Evolutionary conservation across 176 grass and related monocot species (phyloP), one percentile per base, ranked within the genome.

Genomic region (Raddia distichophylla): DNA sequence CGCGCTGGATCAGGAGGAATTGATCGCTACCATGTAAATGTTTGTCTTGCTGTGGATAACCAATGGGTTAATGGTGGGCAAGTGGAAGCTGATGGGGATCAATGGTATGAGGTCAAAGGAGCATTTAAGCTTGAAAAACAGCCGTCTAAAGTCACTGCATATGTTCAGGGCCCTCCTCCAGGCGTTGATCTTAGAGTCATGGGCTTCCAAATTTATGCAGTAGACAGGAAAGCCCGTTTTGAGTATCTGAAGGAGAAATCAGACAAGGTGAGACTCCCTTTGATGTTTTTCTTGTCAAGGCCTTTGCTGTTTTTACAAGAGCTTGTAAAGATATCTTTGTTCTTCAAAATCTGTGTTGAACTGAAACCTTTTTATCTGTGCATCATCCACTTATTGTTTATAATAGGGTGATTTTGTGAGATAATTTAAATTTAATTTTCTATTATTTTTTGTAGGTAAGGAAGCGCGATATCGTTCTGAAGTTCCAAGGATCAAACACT

Each of bases 31-130:
- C 83, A 93, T 60, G 91, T 99, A 62, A 99, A 99, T 45, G 87
- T 95, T 60, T 91, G 90, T 89, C 86, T 99, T 78, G 81, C 67
- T 77, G 89, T 99, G 68, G 93, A 95, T 83, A 56, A 82, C 63
- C 85, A 92, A 67, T 95, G 90, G 90, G 61, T 92, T 53, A 92
- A 95, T 67, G 87, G 90, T 17, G 93, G 90, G 10, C 87, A 92
- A 82, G 87, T 92, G 13, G 80, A 92, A 83, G 87, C 74, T 43
- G 78, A 60, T 53, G 87, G 88, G 8, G 62, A 87, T 76, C 71
- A 86, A 54, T 95, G 93, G 90, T 92, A 92, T 58, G 93, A 95
- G 84, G 50, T 95, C n/a, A 90, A 89, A 71, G 93, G 93, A 48
- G 85, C 93, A 48, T 92, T 95, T 67, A 90, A 91, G 65, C 79